A percentile compares a stretch with the other conserved stretches of the same genome.
Evolutionary conservation across 1,139 yeast species (phyloP).

Genomic region (Tardiomyces digboiensis): DNA sequence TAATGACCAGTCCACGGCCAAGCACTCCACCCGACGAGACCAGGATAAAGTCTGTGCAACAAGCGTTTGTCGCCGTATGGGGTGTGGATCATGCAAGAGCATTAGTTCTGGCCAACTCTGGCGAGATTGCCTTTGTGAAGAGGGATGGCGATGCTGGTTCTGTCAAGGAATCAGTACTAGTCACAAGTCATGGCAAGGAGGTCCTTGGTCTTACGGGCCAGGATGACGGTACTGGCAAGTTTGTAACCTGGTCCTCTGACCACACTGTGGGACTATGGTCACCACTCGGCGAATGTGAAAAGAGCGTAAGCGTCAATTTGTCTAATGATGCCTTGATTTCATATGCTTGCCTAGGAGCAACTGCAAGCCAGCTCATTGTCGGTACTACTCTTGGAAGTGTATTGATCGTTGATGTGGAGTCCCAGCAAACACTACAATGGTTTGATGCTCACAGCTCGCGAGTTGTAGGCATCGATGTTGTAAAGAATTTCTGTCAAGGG

Average conservation of each 20-base stretch:
- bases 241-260: neutral
- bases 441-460: slow-evolving; percentile 21
- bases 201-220: neutral
- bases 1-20: too few relatives aligned
- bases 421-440: slow-evolving; percentile 1
- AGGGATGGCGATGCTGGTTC: neutral
- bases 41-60: too few relatives aligned
- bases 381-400: slow-evolving; percentile 17
- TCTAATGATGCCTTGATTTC: neutral
- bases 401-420: slow-evolving; percentile 3
- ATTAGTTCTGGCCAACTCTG: neutral
- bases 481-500: slow-evolving; percentile 8
- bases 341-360: neutral
- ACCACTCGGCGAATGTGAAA: neutral
- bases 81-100: neutral
- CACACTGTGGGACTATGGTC: neutral
- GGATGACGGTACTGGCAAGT: neutral
- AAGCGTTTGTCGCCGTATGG: neutral
- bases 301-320: neutral
- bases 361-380: slow-evolving; percentile 7
- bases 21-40: too few relatives aligned
- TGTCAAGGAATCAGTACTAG: neutral
- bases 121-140: neutral
- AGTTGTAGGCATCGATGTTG: slow-evolving; percentile 13
- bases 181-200: neutral